Conservation (phyloP, 2,329 filamentous ascomycete species). For the Talaromyces sp. region DNA sequence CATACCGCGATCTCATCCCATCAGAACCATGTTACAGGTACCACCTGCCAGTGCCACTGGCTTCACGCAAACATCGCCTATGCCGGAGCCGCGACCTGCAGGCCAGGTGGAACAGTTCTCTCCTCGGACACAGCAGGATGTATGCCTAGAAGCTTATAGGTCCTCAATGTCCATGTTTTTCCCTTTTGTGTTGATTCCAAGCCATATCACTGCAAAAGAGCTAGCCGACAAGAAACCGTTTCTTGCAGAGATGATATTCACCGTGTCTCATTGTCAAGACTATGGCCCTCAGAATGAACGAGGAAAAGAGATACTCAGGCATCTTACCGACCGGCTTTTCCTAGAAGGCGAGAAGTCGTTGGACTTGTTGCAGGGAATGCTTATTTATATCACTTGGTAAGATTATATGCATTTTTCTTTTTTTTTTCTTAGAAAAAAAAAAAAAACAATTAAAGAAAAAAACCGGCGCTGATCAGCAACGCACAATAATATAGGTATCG, state of each 20-base stretch:
- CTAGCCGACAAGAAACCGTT: constrained; percentile 20
- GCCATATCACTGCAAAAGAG: neutral
- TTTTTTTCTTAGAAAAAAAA: no score
- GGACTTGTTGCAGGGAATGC: constrained; percentile 28
- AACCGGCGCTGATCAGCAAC: neutral
- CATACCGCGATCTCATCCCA: neutral
- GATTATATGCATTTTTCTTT: neutral
- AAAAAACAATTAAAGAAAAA: no score
- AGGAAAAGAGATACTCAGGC: constrained; percentile 18
- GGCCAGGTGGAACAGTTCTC: neutral
- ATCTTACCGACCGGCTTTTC: constrained; percentile 22
- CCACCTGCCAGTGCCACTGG: neutral
- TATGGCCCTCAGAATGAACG: constrained; percentile 19
- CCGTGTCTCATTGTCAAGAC: constrained; percentile 19
- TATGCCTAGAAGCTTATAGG: neutral
- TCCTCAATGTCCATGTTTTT: constrained; percentile 4
- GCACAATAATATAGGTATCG: constrained; percentile 15
- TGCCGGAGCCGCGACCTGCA: neutral
- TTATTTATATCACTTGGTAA: constrained; percentile 26
- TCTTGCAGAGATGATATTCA: constrained; percentile 23
- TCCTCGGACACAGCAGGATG: neutral
- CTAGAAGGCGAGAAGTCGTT: constrained; percentile 23
- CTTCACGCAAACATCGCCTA: neutral
- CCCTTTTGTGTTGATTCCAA: constrained; percentile 8
- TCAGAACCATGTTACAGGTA: neutral